phyloP scores from a whole-genome alignment of 148 eudicot species.

The Bassia scoparia region DNA sequence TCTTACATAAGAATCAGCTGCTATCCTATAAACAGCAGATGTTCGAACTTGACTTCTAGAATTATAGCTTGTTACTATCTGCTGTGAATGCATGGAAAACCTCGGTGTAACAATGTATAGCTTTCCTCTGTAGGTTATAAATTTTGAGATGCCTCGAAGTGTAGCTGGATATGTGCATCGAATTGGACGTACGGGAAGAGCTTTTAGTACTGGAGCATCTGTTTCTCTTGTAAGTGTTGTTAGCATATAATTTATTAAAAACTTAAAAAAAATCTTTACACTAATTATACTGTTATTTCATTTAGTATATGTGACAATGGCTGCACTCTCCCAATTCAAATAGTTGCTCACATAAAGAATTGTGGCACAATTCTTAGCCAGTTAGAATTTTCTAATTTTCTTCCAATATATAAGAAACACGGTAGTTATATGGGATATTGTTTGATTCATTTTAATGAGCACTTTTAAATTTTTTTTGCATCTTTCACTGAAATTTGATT shows the following conservation, averaged over 20 bases:
- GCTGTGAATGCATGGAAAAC: not conserved
- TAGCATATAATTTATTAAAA: not conserved
- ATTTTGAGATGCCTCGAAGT: conserved; percentile 85
- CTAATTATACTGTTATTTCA: not conserved
- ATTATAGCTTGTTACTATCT: not conserved
- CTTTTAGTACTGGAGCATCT: conserved; percentile 83
- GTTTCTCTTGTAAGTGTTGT: conserved; percentile 70
- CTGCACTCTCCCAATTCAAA: no score
- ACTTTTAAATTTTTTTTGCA: no score
- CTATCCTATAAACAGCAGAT: not conserved
- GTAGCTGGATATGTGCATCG: conserved; percentile 87
- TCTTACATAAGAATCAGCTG: not conserved
- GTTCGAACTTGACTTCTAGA: not conserved
- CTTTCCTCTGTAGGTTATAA: conserved; percentile 57
- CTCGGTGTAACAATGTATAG: not conserved
- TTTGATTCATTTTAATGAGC: no score
- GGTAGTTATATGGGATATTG: no score
- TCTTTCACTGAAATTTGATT: no score
- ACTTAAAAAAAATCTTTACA: not conserved
- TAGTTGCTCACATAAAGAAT: no score
- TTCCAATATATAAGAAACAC: no score
- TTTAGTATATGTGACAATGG: not conserved
- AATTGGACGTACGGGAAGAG: conserved; percentile 99
- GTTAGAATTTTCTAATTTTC: no score
- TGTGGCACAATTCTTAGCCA: no score